A percentile compares a stretch with the other conserved stretches of the same genome.
phyloP scores from a whole-genome alignment of 371 early-diverging fungal genomes.

The Neoconidiobolus thromboides region DNA sequence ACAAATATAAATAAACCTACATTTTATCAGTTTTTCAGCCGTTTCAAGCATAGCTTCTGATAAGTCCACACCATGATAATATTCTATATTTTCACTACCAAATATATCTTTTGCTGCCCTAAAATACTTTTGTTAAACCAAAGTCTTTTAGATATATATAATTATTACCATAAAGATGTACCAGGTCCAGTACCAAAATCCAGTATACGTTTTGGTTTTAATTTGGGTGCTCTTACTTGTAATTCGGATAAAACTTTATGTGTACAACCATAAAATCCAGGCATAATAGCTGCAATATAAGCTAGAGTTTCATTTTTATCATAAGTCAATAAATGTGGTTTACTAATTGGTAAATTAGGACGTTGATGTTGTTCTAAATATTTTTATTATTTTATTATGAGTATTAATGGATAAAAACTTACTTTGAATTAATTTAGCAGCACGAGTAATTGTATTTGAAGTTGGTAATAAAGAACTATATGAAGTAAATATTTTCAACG shows the following conservation, averaged over 20 bases:
- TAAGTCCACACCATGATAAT: constrained; percentile 50
- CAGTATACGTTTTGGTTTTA: constrained; percentile 36
- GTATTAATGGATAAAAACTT: not conserved
- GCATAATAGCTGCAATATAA: constrained; percentile 49
- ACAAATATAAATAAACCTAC: not conserved
- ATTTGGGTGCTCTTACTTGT: constrained; percentile 27
- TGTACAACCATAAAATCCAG: constrained; percentile 43
- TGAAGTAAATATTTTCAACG: constrained; percentile 45
- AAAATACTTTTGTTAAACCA: constrained; percentile 1
- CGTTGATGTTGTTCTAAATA: not conserved
- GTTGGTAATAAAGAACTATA: constrained; percentile 10
- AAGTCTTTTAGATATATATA: not conserved
- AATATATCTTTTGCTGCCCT: constrained; percentile 56
- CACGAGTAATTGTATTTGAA: not conserved
- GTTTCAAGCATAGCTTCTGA: constrained; percentile 59
- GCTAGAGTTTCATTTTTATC: constrained; percentile 51
- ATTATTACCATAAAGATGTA: constrained; percentile 49
- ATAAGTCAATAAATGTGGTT: constrained; percentile 50
- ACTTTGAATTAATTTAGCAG: constrained; percentile 6
- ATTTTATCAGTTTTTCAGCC: constrained; percentile 24
- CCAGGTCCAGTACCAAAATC: constrained; percentile 85
- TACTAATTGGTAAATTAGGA: constrained; percentile 8
- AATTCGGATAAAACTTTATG: constrained; percentile 49
- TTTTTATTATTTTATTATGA: constrained; percentile 2
- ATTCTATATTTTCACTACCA: constrained; percentile 14